Conservation (phyloP, 345 rosid genomes). For the Eucalyptus pauciflora region DNA sequence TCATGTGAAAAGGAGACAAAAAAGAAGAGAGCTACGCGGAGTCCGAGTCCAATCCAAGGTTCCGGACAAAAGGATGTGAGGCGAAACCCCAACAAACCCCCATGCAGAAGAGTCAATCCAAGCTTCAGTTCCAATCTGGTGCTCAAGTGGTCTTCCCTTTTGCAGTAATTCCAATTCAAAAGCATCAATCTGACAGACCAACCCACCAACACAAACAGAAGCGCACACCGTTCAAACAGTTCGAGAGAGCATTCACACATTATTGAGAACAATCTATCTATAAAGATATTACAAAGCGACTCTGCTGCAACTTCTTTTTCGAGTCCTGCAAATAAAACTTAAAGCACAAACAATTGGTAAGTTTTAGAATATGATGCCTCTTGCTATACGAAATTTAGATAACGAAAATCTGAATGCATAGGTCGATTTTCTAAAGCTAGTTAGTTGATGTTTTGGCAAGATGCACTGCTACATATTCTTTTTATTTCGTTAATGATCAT, state of each 20-base stretch:
- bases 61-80: not conserved
- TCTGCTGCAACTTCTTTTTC: not conserved
- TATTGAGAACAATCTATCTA: not conserved
- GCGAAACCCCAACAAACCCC: not conserved
- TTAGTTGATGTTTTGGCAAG: not conserved
- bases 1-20: not conserved
- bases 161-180: not conserved
- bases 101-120: not conserved
- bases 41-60: not conserved
- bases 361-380: not conserved
- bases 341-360: not conserved
- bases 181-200: not conserved
- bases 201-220: not conserved
- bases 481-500: not conserved
- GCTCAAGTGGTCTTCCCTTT: not conserved
- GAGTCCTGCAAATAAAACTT: not conserved
- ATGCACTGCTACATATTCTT: not conserved
- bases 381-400: not conserved
- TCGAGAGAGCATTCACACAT: not conserved
- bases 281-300: not conserved
- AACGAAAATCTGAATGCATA: not conserved
- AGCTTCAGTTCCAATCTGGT: not conserved
- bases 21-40: not conserved
- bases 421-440: not conserved
- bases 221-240: not conserved